A percentile compares a stretch with the other conserved stretches of the same genome.
phyloP scores from a whole-genome alignment of 2,329 filamentous ascomycete species.

The Aureobasidium melanogenum region DNA sequence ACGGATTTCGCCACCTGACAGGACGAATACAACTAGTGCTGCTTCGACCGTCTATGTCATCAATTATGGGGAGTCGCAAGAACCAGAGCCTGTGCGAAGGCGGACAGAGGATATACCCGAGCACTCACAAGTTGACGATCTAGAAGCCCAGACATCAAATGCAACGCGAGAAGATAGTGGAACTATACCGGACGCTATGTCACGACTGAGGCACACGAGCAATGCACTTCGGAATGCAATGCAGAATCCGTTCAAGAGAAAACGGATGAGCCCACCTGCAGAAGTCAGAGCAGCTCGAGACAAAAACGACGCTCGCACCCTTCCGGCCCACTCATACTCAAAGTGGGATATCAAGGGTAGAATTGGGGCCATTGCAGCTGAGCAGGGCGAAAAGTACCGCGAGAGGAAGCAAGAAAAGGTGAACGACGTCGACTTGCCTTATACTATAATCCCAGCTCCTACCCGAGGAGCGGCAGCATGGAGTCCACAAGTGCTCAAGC shows the following conservation, averaged over 20 bases:
- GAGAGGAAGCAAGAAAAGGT: constrained; percentile 28
- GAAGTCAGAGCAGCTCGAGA: constrained; percentile 42
- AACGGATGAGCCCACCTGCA: constrained; percentile 48
- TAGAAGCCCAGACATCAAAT: neutral
- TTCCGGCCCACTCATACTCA: constrained; percentile 35
- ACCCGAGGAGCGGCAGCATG: constrained; percentile 43
- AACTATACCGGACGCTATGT: constrained; percentile 1
- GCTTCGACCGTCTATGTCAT: constrained; percentile 57
- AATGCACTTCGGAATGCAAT: constrained; percentile 40
- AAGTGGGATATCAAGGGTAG: constrained; percentile 36
- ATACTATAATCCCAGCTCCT: constrained; percentile 54
- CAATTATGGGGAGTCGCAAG: constrained; percentile 45
- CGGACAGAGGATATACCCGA: constrained; percentile 13
- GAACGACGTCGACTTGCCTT: constrained; percentile 37
- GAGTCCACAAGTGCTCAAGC: constrained; percentile 32
- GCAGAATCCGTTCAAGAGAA: constrained; percentile 49
- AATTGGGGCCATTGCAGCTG: constrained; percentile 40
- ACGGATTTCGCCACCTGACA: constrained; percentile 45
- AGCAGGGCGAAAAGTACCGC: constrained; percentile 37
- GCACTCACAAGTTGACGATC: neutral
- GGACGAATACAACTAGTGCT: constrained; percentile 53
- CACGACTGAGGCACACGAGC: constrained; percentile 11
- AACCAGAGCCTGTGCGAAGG: constrained; percentile 30
- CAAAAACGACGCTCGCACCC: constrained; percentile 17
- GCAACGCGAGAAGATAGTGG: neutral